Evolutionary conservation across 305 asterid species (phyloP).

Genomic region (Plantago coronopus): DNA sequence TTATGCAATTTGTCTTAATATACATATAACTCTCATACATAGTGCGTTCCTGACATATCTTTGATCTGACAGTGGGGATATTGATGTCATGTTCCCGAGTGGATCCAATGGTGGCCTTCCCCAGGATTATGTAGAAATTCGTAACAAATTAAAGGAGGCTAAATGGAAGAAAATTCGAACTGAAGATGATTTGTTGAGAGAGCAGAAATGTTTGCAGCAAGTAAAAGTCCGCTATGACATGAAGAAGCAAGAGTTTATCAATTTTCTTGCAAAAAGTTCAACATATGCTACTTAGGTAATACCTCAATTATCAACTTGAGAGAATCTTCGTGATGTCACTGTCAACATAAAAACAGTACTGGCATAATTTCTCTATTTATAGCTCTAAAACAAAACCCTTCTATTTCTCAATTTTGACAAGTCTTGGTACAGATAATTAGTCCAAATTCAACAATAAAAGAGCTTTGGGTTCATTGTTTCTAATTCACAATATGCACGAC

Average conservation of each 20-base stretch:
- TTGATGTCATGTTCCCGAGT: constrained; percentile 48
- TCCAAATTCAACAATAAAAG: no score
- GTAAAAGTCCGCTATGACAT: constrained; percentile 36
- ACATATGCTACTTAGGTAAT: constrained; percentile 37
- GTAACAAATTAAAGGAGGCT: constrained; percentile 41
- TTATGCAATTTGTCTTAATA: background rate
- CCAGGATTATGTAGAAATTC: constrained; percentile 31
- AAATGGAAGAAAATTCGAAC: constrained; percentile 53
- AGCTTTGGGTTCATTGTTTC: no score
- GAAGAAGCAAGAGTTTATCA: constrained; percentile 47
- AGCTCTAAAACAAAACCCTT: background rate
- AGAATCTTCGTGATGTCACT: no score
- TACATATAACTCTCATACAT: no score
- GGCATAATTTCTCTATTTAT: no score
- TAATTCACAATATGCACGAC: no score
- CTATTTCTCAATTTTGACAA: no score
- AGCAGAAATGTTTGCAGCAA: no score
- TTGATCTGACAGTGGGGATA: constrained; percentile 36
- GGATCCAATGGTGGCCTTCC: constrained; percentile 34
- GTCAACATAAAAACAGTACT: no score
- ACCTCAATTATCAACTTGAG: constrained; percentile 3
- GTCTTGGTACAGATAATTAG: no score
- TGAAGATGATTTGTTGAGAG: constrained; percentile 46
- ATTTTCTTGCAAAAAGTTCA: constrained; percentile 40
- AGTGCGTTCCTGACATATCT: constrained; percentile 3